Conservation (phyloP, 108 stramenopile species). For the Phaeodactylum tricornutum region DNA sequence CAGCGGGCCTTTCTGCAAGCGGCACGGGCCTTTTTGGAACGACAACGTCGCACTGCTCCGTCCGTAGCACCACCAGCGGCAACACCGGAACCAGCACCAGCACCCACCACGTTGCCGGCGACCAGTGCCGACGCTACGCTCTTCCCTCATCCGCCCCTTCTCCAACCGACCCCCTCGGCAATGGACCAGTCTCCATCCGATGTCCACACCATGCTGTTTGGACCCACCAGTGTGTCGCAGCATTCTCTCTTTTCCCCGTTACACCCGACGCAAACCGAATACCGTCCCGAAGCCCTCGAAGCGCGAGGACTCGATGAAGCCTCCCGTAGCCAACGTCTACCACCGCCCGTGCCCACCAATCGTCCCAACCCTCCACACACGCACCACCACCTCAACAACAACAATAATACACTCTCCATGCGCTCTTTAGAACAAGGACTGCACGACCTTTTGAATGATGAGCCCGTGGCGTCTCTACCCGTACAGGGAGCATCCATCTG, state of each 20-base stretch:
- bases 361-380: not conserved
- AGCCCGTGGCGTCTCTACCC: not conserved
- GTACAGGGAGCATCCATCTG: not conserved
- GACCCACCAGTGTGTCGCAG: too few species aligned
- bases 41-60: slow-evolving; percentile 3
- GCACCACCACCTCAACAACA: not conserved
- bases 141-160: too few species aligned
- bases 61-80: not conserved
- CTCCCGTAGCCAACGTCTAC: not conserved
- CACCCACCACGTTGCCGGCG: not conserved
- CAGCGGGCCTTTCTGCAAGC: slow-evolving; percentile 45
- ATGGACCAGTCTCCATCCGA: too few species aligned
- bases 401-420: too few species aligned
- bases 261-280: too few species aligned
- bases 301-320: not conserved
- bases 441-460: not conserved
- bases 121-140: too few species aligned
- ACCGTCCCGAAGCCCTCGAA: too few species aligned
- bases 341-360: not conserved
- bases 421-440: too few species aligned
- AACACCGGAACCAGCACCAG: not conserved
- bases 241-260: too few species aligned
- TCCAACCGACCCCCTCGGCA: too few species aligned
- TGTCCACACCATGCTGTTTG: too few species aligned
- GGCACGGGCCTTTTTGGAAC: slow-evolving; percentile 40